A percentile compares a stretch with the other conserved stretches of the same genome.
phyloP scores from a whole-genome alignment of 768 basidiomycete species.

The Lyophyllum semitale region DNA sequence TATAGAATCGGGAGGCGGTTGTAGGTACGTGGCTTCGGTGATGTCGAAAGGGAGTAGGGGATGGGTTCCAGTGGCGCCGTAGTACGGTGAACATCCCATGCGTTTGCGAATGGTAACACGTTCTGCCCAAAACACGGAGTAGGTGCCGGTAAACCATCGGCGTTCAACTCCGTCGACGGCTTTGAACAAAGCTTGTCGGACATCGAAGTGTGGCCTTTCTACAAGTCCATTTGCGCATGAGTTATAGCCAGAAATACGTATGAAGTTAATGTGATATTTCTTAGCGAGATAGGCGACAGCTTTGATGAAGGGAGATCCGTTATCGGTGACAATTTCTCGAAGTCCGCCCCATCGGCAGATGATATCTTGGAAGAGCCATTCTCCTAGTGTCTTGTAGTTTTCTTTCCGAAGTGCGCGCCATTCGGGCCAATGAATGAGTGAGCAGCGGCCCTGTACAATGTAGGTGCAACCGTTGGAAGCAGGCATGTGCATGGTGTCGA shows the following conservation, averaged over 20 bases:
- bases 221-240: conserved; percentile 21
- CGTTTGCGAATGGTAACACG: conserved; percentile 26
- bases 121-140: conserved; percentile 36
- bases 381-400: conserved; percentile 11
- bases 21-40: conserved; percentile 31
- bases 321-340: conserved; percentile 41
- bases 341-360: conserved; percentile 38
- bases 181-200: conserved; percentile 33
- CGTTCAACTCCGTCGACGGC: conserved; percentile 23
- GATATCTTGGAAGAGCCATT: conserved; percentile 33
- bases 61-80: conserved; percentile 28
- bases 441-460: conserved; percentile 27
- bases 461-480: conserved; percentile 20
- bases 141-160: conserved; percentile 31
- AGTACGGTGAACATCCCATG: conserved; percentile 35
- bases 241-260: conserved; percentile 19
- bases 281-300: neutral
- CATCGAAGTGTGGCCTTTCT: conserved; percentile 25
- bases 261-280: neutral
- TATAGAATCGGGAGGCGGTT: conserved; percentile 16
- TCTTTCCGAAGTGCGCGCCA: conserved; percentile 17
- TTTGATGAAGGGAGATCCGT: conserved; percentile 27
- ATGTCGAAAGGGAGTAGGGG: conserved; percentile 19
- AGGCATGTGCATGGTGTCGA: conserved; percentile 41
- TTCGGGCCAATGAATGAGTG: conserved; percentile 19